These are phyloP conservation scores for Mycosphaerella sp. DNA, from an alignment of 2,329 filamentous ascomycete species.

Conservation along the genomic window DNA sequence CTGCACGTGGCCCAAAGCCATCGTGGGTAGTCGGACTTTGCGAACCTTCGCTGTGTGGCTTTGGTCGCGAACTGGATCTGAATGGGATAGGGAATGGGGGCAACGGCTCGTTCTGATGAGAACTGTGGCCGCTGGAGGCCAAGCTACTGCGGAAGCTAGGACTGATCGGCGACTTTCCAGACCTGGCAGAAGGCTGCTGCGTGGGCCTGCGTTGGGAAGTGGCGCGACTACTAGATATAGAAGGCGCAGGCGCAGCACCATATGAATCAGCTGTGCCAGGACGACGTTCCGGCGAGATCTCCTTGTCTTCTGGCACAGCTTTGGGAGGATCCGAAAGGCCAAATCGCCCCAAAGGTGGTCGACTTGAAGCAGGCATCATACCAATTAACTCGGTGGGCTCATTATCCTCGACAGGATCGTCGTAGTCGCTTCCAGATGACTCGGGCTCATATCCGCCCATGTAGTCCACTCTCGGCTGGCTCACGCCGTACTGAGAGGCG, in stretches of 20 bases:
- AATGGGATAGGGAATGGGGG: conserved; percentile 92
- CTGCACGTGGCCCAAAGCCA: conserved; percentile 17
- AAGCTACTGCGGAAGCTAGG: conserved; percentile 59
- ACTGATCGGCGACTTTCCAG: conserved; percentile 47
- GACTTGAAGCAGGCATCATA: conserved; percentile 24
- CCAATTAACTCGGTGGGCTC: conserved; percentile 28
- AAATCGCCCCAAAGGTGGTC: conserved; percentile 28
- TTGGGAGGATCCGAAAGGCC: conserved; percentile 31
- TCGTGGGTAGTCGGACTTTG: conserved; percentile 65
- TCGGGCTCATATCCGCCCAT: conserved; percentile 9
- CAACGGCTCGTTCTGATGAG: conserved; percentile 28
- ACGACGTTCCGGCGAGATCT: conserved; percentile 32
- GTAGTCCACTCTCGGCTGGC: conserved; percentile 25
- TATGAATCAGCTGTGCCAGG: conserved; percentile 31
- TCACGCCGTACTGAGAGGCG: conserved; percentile 33
- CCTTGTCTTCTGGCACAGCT: conserved; percentile 33
- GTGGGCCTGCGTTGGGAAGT: conserved; percentile 22
- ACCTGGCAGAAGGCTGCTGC: conserved; percentile 21
- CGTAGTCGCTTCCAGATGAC: conserved; percentile 29
- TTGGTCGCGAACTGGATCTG: conserved; percentile 74
- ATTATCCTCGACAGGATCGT: conserved; percentile 21
- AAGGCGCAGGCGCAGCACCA: conserved; percentile 31
- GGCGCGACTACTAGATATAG: conserved; percentile 29
- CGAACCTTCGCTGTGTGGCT: conserved; percentile 67
- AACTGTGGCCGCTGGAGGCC: conserved; percentile 34